Evolutionary conservation across 805 yeast species (phyloP).

Genomic region (Candida sithepensis): DNA sequence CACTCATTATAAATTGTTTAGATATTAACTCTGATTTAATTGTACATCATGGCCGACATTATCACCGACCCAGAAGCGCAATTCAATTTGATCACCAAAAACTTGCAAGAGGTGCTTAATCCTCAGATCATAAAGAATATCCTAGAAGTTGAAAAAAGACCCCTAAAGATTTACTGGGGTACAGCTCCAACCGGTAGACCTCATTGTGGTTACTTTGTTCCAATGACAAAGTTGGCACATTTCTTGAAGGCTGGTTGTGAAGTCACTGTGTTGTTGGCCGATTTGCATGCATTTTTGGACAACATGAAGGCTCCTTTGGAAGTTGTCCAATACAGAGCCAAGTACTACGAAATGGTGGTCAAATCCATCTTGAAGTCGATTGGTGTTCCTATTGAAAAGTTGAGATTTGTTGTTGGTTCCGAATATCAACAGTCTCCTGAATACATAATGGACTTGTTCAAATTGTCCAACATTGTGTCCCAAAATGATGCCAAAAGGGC

Average conservation of each 20-base stretch:
- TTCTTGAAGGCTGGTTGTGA: conserved; percentile 95
- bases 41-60: conserved; percentile 15
- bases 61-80: conserved; percentile 55
- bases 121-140: conserved; percentile 82
- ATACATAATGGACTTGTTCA: conserved; percentile 87
- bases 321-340: conserved; percentile 82
- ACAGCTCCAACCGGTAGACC: conserved; percentile 99
- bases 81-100: conserved; percentile 73
- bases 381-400: conserved; percentile 87
- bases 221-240: conserved; percentile 95
- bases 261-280: conserved; percentile 88
- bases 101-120: conserved; percentile 88
- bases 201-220: conserved; percentile 97
- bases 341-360: conserved; percentile 79
- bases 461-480: conserved; percentile 76
- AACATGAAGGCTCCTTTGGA: conserved; percentile 98
- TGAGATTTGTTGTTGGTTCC: conserved; percentile 81
- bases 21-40: too few species aligned
- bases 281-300: conserved; percentile 93
- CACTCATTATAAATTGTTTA: too few species aligned
- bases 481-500: conserved; percentile 98
- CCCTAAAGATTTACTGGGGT: conserved; percentile 94
- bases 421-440: conserved; percentile 78
- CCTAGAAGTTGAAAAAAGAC: conserved; percentile 75
- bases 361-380: conserved; percentile 83